Evolutionary conservation across 1,139 yeast species (phyloP), one percentile per base, ranked within the genome.

Genomic region (Saccharomyces hybrid): DNA sequence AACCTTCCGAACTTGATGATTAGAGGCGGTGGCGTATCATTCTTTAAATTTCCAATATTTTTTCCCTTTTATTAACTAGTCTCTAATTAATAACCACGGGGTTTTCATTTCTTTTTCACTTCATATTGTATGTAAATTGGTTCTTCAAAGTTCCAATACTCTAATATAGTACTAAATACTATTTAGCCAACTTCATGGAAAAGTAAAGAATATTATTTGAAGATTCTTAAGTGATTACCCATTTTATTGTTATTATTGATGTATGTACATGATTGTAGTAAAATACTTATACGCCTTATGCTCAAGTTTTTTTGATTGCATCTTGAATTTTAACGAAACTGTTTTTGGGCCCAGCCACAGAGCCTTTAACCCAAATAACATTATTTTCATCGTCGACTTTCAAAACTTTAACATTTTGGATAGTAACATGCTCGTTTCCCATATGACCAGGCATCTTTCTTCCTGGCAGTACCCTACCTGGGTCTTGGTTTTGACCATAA

Each of bases 371-470:
- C 53, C 91, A 76, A 56, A 93, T 76, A 55, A 88, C 83, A 9
- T 96, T 96, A 57, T 85, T 82, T 52, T 80, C 90, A 50, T 84
- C 88, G 68, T 88, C 91, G 16, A 84, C 85, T 67, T 86, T 86
- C 67, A 93, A 76, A 25, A 95, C 86, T 69, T 84, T 79, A 47
- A 84, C 77, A 70, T 90, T 90, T 68, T 83, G 88, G 38, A 83
- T 81, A 4, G 99, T 93, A 60, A 82, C 80, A 63, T 76, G 78
- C 56, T 80, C 77, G 57, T 81, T 83, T 61, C 99, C 99, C 95
- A 91, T 86, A 72, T 88, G 87, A 61, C 99, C 99, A 32, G 99
- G 96, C 98, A 95, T 91, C 74, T 90, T 93, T 76, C 89, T 91
- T 42, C 97, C 98, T 14, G 98, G 98, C 59, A 90, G 77, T 53